phyloP scores from a whole-genome alignment of 495 filamentous ascomycete genomes.

The Neurospora pannonica region DNA sequence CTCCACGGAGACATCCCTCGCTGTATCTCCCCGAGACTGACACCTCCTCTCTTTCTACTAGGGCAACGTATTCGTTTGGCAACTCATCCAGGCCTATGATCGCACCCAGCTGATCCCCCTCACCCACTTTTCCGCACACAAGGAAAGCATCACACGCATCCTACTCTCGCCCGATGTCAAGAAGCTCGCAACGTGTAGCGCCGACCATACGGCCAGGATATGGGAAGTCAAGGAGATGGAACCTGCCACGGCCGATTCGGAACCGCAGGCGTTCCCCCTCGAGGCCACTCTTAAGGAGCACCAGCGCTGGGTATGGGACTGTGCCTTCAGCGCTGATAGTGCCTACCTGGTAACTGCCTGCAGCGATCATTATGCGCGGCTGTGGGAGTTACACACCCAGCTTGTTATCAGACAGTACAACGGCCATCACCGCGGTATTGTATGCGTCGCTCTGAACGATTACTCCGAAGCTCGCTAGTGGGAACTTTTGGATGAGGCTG shows the following conservation, averaged over 20 bases:
- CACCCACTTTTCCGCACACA: constrained; percentile 86
- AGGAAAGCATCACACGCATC: constrained; percentile 88
- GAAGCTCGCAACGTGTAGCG: constrained; percentile 93
- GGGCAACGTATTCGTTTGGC: constrained; percentile 97
- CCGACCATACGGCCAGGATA: constrained; percentile 95
- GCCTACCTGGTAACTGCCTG: constrained; percentile 98
- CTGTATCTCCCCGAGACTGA: background rate
- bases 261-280: constrained; percentile 51
- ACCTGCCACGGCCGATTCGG: constrained; percentile 35
- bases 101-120: constrained; percentile 82
- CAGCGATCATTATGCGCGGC: constrained; percentile 90
- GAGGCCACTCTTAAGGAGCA: constrained; percentile 89
- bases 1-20: background rate
- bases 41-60: constrained; percentile 23
- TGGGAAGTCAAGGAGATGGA: constrained; percentile 71
- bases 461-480: constrained; percentile 66
- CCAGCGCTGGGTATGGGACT: constrained; percentile 99
- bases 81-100: constrained; percentile 73
- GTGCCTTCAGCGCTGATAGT: constrained; percentile 92
- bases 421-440: constrained; percentile 89
- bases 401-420: constrained; percentile 95
- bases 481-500: background rate
- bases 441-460: constrained; percentile 95
- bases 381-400: constrained; percentile 84
- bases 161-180: constrained; percentile 95